Base-by-base conservation (phyloP, 805 yeast species). In the Teunomyces aglyptinius region DNA sequence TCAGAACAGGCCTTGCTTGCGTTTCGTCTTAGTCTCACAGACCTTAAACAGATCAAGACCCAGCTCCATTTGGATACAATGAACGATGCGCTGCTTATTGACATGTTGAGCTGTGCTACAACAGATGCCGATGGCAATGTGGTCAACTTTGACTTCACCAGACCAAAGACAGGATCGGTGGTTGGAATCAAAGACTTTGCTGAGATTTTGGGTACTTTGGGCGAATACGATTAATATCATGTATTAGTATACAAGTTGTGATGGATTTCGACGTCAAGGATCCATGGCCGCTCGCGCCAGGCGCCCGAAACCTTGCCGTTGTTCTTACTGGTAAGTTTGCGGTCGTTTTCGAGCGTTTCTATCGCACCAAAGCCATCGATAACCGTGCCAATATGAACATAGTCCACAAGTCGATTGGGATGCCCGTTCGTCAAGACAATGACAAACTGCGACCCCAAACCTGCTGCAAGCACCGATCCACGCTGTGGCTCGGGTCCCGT, bases 121-220 rank as follows among this genome's bases (percentile, higher is more conserved):
- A 56, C 62, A 8, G 65, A 59, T 33, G 47, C 60, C 1, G 52
- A 56, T 7, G 75, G 72, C 1, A 53, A 57, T 5, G 29, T 63
- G 4, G 49, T 60, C 18, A 68, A 63, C 49, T 72, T 62, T 47
- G 63, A 63, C 43, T 57, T 63, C 19, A 52, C 56, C 6, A 57
- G 53, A 38, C 47, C 56, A 8, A 57, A 59, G 38, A 45, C 46
- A 8, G 72, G 70, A 1, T 48, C 67, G 8, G 56, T 54, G 34
- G 61, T 72, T 6, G 47, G 54, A 4, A 61, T 72, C 45, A 70
- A 69, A 48, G 76, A 69, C 46, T 72, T 72, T 57, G 76, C 73
- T 1, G 73, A 67, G 46, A 67, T 72, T 6, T 46, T 72, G 33
- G 76, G 76, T 1, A 60, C 58, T 19, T 47, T 72, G 10, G 76